Conservation (phyloP, 2,329 filamentous ascomycete genomes). For the Alternaria arborescens region DNA sequence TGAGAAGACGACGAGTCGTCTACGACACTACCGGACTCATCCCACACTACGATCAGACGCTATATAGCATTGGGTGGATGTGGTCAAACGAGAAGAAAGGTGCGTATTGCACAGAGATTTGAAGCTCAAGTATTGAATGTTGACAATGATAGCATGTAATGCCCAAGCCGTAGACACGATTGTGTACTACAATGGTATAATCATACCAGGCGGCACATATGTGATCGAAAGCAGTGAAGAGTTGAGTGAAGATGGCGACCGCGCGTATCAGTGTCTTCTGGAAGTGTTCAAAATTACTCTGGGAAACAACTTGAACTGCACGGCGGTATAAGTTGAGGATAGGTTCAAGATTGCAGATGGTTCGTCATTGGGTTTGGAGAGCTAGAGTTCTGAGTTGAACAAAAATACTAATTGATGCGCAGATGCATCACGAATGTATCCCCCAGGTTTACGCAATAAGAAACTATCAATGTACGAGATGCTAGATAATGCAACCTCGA, state of each 20-base stretch:
- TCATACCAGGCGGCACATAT: constrained; percentile 7
- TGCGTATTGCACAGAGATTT: neutral
- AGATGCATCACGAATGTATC: neutral
- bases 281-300: constrained; percentile 1
- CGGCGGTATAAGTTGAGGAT: neutral
- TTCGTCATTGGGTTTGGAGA: neutral
- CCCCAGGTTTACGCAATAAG: neutral
- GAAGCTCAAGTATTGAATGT: neutral
- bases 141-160: neutral
- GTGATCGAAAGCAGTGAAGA: constrained; percentile 11
- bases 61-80: constrained; percentile 9
- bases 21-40: constrained; percentile 7
- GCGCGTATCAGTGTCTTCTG: constrained; percentile 8
- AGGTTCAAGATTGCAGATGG: neutral
- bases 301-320: constrained; percentile 6
- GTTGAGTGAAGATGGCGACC: neutral
- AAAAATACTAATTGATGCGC: neutral
- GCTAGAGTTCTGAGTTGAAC: neutral
- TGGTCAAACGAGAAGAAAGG: constrained; percentile 4
- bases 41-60: neutral
- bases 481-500: neutral
- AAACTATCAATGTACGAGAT: neutral
- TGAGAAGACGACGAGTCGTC: constrained; percentile 5
- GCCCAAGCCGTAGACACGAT: neutral
- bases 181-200: constrained; percentile 7